Evolutionary conservation across 441 rosid species (phyloP).

Genomic region (Corymbia citriodora): DNA sequence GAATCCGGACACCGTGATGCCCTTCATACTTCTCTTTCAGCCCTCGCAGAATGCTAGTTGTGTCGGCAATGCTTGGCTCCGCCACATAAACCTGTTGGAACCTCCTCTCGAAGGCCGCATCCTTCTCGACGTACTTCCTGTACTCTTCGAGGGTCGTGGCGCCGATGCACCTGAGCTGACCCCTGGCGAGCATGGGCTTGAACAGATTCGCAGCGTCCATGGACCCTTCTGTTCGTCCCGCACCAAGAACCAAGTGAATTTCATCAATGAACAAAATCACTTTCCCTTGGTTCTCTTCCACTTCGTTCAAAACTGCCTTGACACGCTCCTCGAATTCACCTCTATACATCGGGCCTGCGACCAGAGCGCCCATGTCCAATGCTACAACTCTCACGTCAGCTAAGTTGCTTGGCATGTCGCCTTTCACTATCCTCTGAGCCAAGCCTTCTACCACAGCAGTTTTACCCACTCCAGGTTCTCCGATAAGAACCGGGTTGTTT

Average conservation of each 20-base stretch:
- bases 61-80: slow-evolving; percentile 86
- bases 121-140: slow-evolving; percentile 93
- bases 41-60: slow-evolving; percentile 85
- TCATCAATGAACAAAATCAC: slow-evolving; percentile 88
- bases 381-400: slow-evolving; percentile 75
- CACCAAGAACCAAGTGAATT: slow-evolving; percentile 82
- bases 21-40: slow-evolving; percentile 91
- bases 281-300: slow-evolving; percentile 82
- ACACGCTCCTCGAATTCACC: slow-evolving; percentile 82
- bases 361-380: slow-evolving; percentile 80
- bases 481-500: slow-evolving; percentile 89
- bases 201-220: slow-evolving; percentile 97
- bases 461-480: slow-evolving; percentile 94
- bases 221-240: slow-evolving; percentile 74
- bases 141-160: slow-evolving; percentile 89
- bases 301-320: slow-evolving; percentile 82
- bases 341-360: slow-evolving; percentile 77
- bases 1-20: slow-evolving; percentile 87
- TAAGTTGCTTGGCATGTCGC: slow-evolving; percentile 85
- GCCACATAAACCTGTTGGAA: slow-evolving; percentile 94
- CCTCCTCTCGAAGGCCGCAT: slow-evolving; percentile 91
- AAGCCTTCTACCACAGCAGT: slow-evolving; percentile 94
- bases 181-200: slow-evolving; percentile 97
- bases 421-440: slow-evolving; percentile 84
- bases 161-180: slow-evolving; percentile 93